Evolutionary conservation across 257 asterid species (phyloP).

Genomic region (Penstemon barbatus): DNA sequence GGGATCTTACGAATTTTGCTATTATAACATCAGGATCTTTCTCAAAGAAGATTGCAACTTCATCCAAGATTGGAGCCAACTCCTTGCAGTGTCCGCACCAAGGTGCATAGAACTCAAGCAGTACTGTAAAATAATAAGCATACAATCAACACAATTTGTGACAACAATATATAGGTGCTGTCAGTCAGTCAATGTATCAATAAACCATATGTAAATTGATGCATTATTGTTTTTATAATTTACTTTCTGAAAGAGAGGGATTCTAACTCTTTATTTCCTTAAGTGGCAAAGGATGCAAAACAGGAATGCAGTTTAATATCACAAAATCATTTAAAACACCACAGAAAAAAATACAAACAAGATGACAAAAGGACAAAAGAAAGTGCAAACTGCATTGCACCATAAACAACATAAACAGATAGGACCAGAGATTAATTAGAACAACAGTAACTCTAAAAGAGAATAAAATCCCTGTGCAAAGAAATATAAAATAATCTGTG

Average conservation of each 20-base stretch:
- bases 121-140: constrained; percentile 39
- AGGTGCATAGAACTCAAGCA: constrained; percentile 80
- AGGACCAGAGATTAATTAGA: neutral
- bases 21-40: constrained; percentile 60
- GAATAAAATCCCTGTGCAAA: neutral
- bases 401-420: constrained; percentile 9
- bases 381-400: neutral
- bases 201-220: neutral
- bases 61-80: constrained; percentile 83
- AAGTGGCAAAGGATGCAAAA: neutral
- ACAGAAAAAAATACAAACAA: neutral
- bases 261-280: neutral
- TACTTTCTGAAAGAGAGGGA: neutral
- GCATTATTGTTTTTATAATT: neutral
- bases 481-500: neutral
- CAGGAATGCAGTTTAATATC: too few species aligned
- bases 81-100: constrained; percentile 91
- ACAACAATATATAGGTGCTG: neutral
- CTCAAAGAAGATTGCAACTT: constrained; percentile 66
- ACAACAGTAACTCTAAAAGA: neutral
- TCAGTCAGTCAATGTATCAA: too few species aligned
- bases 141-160: neutral
- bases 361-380: neutral
- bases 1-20: constrained; percentile 62
- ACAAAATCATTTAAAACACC: neutral